Percentiles rank a stretch among this genome's conserved stretches.
These are phyloP conservation scores for Ceratobasidium sp. DNA, from an alignment of 1,284 basidiomycete species.

Conservation along the genomic window DNA sequence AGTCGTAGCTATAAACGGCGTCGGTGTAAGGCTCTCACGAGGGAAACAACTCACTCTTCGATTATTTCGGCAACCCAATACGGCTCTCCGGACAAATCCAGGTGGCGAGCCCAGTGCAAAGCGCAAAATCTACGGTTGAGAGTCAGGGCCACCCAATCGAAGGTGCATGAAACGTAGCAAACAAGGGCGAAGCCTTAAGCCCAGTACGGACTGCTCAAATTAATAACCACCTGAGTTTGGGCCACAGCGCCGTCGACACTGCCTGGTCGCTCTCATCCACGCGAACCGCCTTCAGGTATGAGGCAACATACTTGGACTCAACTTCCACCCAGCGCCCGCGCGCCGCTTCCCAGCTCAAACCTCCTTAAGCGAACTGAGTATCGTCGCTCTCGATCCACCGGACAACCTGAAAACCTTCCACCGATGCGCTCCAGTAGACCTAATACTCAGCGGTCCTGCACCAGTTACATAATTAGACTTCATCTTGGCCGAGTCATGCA, in stretches of 20 bases:
- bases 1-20: conserved; percentile 66
- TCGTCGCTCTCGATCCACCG: conserved; percentile 76
- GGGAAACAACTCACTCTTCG: conserved; percentile 56
- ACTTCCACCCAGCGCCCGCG: conserved; percentile 61
- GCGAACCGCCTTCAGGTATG: neutral
- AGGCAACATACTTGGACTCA: conserved; percentile 68
- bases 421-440: conserved; percentile 65
- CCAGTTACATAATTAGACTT: too few species aligned
- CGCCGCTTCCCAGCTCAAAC: conserved; percentile 61
- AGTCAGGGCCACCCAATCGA: neutral
- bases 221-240: conserved; percentile 47
- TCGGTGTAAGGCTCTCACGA: conserved; percentile 29
- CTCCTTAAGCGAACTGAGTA: conserved; percentile 64
- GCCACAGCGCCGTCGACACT: conserved; percentile 41
- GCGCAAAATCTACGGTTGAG: conserved; percentile 63
- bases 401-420: conserved; percentile 68
- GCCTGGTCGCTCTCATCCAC: conserved; percentile 43
- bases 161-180: neutral
- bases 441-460: conserved; percentile 45
- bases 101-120: conserved; percentile 69
- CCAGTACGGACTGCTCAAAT: conserved; percentile 49
- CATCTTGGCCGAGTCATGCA: conserved; percentile 51
- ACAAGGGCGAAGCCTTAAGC: conserved; percentile 45
- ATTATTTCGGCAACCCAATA: conserved; percentile 69
- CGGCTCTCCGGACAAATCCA: conserved; percentile 72